Evolutionary conservation across 2,329 filamentous ascomycete genomes (phyloP).

Genomic region (Aureobasidium uvarum): DNA sequence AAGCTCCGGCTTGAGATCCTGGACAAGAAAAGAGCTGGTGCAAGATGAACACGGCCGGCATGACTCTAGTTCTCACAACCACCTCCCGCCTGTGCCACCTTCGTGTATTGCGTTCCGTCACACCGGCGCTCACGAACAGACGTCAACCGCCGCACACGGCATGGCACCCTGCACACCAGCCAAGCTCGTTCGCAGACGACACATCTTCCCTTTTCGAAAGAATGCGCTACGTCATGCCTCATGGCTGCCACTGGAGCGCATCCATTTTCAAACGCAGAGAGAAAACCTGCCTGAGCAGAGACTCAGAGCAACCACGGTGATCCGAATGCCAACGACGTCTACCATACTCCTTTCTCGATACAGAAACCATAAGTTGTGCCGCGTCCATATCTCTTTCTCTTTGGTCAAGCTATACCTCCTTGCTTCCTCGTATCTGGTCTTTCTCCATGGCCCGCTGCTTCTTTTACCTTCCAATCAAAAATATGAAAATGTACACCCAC

Average conservation of each 20-base stretch:
- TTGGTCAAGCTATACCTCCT: background rate
- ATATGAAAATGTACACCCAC: background rate
- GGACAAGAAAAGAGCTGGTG: conserved; percentile 56
- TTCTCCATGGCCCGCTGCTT: conserved; percentile 3
- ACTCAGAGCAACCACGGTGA: background rate
- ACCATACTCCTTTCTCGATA: background rate
- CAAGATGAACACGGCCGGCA: conserved; percentile 29
- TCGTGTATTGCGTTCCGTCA: background rate
- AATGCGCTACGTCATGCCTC: background rate
- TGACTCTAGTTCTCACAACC: background rate
- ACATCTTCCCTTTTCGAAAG: too few species aligned
- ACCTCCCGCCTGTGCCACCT: background rate
- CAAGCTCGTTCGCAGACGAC: background rate
- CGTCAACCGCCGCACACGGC: background rate
- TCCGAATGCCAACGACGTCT: background rate
- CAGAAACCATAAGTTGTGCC: background rate
- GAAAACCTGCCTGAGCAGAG: background rate
- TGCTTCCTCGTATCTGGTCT: background rate
- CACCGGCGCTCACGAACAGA: too few species aligned
- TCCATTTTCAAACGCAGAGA: background rate
- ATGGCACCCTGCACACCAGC: background rate
- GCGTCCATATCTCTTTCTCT: background rate
- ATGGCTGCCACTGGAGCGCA: background rate
- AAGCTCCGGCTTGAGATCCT: conserved; percentile 65
- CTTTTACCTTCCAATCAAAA: background rate